phyloP scores from a whole-genome alignment of 805 yeast genomes.

The Myxozyma lipomycoides region DNA sequence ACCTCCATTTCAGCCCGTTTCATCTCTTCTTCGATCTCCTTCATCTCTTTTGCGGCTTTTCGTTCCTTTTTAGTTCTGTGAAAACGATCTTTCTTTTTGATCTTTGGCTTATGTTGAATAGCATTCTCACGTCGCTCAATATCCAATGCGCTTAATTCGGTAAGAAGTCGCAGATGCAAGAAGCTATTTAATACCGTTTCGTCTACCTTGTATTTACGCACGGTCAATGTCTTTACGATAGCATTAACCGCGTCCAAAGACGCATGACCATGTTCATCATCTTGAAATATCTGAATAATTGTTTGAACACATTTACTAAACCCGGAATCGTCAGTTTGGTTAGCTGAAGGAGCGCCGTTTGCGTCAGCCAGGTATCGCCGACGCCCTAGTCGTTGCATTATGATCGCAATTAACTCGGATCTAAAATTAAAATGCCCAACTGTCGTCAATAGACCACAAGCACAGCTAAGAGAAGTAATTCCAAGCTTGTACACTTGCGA shows the following conservation, averaged over 20 bases:
- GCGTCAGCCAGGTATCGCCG: slow-evolving; percentile 38
- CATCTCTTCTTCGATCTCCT: slow-evolving; percentile 84
- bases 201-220: slow-evolving; percentile 74
- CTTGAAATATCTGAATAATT: slow-evolving; percentile 64
- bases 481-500: slow-evolving; percentile 32
- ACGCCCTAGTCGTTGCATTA: slow-evolving; percentile 64
- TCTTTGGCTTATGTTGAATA: slow-evolving; percentile 37
- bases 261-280: slow-evolving; percentile 77
- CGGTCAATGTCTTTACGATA: slow-evolving; percentile 64
- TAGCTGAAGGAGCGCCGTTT: slow-evolving; percentile 2
- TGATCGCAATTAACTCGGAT: slow-evolving; percentile 62
- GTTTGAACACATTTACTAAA: slow-evolving; percentile 60
- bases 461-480: slow-evolving; percentile 59
- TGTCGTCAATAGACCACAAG: slow-evolving; percentile 67
- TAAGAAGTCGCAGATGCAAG: slow-evolving; percentile 51
- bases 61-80: slow-evolving; percentile 88
- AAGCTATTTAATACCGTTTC: slow-evolving; percentile 74
- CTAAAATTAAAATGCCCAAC: slow-evolving; percentile 79
- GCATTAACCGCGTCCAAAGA: slow-evolving; percentile 69
- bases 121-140: slow-evolving; percentile 29
- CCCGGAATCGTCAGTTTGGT: slow-evolving; percentile 38
- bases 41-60: slow-evolving; percentile 80
- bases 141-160: slow-evolving; percentile 34
- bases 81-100: slow-evolving; percentile 82
- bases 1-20: slow-evolving; percentile 81